Evolutionary conservation across 179 eudicot genomes (phyloP).

Genomic region (Vitellaria paradoxa): DNA sequence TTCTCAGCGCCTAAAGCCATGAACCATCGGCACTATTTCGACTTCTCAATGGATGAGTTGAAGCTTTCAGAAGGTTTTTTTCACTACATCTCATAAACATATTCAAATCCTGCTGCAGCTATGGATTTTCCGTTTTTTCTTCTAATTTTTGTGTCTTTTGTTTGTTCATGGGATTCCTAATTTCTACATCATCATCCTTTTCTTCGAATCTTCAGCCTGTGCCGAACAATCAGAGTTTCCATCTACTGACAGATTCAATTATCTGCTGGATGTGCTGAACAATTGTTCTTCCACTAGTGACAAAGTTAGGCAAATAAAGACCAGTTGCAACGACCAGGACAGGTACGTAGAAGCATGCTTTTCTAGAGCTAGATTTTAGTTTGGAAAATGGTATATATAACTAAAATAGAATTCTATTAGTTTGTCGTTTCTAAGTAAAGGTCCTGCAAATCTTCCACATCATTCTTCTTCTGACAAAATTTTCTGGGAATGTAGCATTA

Average conservation of each 20-base stretch:
- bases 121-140: too few species aligned
- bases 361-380: background rate
- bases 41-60: slow-evolving; percentile 23
- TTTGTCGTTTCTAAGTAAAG: too few species aligned
- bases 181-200: background rate
- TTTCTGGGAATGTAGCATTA: too few species aligned
- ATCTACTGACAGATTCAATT: slow-evolving; percentile 28
- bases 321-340: slow-evolving; percentile 31
- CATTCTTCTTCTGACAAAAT: too few species aligned
- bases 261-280: slow-evolving; percentile 32
- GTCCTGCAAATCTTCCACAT: too few species aligned
- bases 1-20: slow-evolving; percentile 12
- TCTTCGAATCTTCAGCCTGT: background rate
- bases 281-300: slow-evolving; percentile 30
- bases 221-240: slow-evolving; percentile 25
- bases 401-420: too few species aligned
- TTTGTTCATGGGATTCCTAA: too few species aligned
- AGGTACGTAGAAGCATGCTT: slow-evolving; percentile 26
- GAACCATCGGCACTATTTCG: slow-evolving; percentile 9
- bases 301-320: slow-evolving; percentile 22
- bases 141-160: too few species aligned
- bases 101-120: too few species aligned
- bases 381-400: background rate
- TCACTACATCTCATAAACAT: too few species aligned
- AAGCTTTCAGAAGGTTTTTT: slow-evolving; percentile 13